Percentiles rank a stretch among this genome's conserved stretches.
Evolutionary conservation across 1,284 basidiomycete genomes (phyloP).

Genomic region (Kalmanozyma brasiliensis): DNA sequence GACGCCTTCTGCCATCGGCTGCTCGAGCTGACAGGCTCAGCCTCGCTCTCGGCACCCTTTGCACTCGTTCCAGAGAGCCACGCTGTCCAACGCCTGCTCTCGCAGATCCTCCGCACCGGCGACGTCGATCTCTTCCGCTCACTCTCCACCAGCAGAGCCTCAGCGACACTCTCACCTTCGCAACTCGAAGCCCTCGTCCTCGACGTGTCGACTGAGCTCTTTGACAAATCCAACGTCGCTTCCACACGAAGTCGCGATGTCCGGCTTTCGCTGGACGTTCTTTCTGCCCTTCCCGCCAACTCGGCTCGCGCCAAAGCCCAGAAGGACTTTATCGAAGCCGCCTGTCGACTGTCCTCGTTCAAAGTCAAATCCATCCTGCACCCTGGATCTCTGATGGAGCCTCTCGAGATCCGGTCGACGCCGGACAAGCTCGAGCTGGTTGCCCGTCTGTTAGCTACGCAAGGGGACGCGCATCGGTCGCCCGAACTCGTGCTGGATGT

Average conservation of each 20-base stretch:
- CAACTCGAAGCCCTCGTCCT: conserved; percentile 32
- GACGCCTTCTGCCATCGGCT: conserved; percentile 13
- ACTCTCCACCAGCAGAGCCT: conserved; percentile 5
- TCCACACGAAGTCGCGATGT: conserved; percentile 25
- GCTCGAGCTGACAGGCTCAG: conserved; percentile 9
- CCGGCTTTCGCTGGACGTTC: conserved; percentile 25
- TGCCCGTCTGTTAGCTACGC: conserved; percentile 17
- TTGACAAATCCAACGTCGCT: conserved; percentile 20
- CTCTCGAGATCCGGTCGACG: conserved; percentile 32
- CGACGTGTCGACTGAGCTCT: conserved; percentile 26
- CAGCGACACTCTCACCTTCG: neutral
- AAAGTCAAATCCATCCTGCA: conserved; percentile 24
- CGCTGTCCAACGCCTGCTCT: conserved; percentile 6
- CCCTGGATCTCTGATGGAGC: conserved; percentile 11
- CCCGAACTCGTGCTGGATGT: conserved; percentile 44
- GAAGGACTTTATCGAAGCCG: conserved; percentile 42
- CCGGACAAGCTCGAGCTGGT: conserved; percentile 35
- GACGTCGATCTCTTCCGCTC: conserved; percentile 36
- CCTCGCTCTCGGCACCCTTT: conserved; percentile 2
- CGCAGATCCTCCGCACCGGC: conserved; percentile 16
- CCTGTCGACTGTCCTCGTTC: conserved; percentile 47
- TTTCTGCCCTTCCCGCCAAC: conserved; percentile 10
- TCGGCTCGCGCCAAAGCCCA: conserved; percentile 5
- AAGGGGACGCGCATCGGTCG: conserved; percentile 37
- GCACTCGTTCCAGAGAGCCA: neutral